Conservation (phyloP, 2,329 filamentous ascomycete genomes). For the Ustulina deusta region DNA sequence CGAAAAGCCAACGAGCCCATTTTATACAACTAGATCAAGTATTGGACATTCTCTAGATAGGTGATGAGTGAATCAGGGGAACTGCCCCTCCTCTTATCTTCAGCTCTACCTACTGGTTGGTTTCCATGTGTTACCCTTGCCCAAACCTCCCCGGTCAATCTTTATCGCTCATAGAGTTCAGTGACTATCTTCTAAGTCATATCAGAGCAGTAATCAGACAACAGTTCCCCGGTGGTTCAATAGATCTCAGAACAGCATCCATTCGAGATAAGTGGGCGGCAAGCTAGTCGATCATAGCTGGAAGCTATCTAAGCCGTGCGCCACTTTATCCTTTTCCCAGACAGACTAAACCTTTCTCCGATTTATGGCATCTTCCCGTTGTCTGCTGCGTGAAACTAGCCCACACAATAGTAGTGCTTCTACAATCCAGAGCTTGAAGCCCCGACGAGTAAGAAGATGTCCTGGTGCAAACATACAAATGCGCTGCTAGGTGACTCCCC, state of each 20-base stretch:
- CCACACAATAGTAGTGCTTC: neutral
- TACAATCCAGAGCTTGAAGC: neutral
- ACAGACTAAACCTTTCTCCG: neutral
- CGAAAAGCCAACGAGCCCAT: neutral
- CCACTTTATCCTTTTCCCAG: neutral
- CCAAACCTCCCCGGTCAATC: conserved; percentile 16
- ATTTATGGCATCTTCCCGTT: neutral
- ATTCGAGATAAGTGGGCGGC: conserved; percentile 8
- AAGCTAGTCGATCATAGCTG: conserved; percentile 1
- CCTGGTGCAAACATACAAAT: neutral
- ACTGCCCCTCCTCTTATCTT: conserved; percentile 35
- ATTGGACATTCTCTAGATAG: neutral
- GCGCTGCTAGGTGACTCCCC: neutral
- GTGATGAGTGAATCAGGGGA: neutral
- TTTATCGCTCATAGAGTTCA: conserved; percentile 8
- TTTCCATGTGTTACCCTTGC: neutral
- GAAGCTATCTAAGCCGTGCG: conserved; percentile 8
- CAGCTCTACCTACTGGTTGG: conserved; percentile 22
- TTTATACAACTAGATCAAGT: neutral
- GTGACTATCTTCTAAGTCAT: neutral
- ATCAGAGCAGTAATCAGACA: neutral
- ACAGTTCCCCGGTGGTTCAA: conserved; percentile 11
- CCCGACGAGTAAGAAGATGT: neutral
- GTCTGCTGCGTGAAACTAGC: neutral
- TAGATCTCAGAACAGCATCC: conserved; percentile 5